Conservation (phyloP, 2,329 filamentous ascomycete species). For the Aspergillus hiratsukae region DNA sequence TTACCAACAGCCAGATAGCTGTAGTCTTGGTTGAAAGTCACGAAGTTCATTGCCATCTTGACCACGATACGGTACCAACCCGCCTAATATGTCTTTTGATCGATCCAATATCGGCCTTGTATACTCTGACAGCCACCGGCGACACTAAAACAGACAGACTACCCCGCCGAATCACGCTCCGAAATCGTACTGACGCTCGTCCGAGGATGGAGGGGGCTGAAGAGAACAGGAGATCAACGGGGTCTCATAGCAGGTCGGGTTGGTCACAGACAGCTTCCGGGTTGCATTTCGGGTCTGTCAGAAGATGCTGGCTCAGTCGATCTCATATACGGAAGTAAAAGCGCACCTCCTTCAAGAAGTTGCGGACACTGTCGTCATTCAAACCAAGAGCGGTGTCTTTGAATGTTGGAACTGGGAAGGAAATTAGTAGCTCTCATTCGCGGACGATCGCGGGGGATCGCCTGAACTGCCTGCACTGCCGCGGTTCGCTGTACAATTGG, state of each 20-base stretch:
- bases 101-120: neutral
- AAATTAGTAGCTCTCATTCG: neutral
- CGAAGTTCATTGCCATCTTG: constrained; percentile 84
- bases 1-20: constrained; percentile 91
- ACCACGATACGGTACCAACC: neutral
- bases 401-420: neutral
- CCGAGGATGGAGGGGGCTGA: constrained; percentile 13
- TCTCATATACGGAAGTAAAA: neutral
- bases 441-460: constrained; percentile 18
- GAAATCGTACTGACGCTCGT: neutral
- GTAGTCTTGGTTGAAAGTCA: constrained; percentile 99
- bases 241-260: constrained; percentile 16
- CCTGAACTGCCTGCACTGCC: constrained; percentile 12
- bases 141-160: neutral
- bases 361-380: neutral
- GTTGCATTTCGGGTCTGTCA: constrained; percentile 12
- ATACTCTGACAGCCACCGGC: neutral
- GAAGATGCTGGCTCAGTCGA: neutral
- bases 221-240: neutral
- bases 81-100: neutral
- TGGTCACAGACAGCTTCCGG: constrained; percentile 13
- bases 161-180: constrained; percentile 12
- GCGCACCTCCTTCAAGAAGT: neutral
- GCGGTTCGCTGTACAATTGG: constrained; percentile 12
- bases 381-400: neutral